Base-by-base conservation (phyloP, 1,139 yeast genomes). In the Pichia inconspicua region DNA sequence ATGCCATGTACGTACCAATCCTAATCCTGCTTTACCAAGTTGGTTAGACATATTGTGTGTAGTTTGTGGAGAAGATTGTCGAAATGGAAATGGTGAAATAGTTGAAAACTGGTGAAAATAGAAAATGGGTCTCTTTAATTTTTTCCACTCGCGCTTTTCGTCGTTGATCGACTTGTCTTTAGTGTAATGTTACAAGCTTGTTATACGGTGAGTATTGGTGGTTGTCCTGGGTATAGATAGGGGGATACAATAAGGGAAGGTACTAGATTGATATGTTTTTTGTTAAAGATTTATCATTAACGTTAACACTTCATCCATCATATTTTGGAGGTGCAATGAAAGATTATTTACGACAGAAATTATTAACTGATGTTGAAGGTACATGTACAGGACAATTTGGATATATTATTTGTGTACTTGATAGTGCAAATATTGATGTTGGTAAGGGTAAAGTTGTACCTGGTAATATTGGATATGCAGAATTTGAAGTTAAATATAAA, bases 321-420 rank as follows among this genome's bases (percentile, higher is more conserved):
- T 92, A 82, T 66, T 92, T 90, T 63, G 98, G 98, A 1, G 97
- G 98, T 5, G 95, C 90, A 60, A 92, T 92, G 97, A 89, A 87
- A 67, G 95, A 88, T 62, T 90, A 82, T 64, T 74, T 92, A 58
- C 80, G 95, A 63, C 87, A 89, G 63, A 90, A 90, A 66, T 75
- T 92, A 56, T 75, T 94, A 52, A 89, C 88, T 57, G 98, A 92
- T 62, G 98, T 94, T 43, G 99, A 92, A 68, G 99, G 99, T 22
- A 89, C 97, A 1, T 94, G 98, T 70, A 89, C 98, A 1, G 99
- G 99, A 58, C 96, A 92, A 66, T 92, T 92, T 69, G 99, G 99
- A 8, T 92, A 92, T 67, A 92, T 92, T 58, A 85, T 92, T 51
- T 92, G 97, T 68, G 98, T 92, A 40, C 74, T 92, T 65, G 98